Conservation (phyloP, 768 basidiomycete genomes). For the Boletus speciosus region DNA sequence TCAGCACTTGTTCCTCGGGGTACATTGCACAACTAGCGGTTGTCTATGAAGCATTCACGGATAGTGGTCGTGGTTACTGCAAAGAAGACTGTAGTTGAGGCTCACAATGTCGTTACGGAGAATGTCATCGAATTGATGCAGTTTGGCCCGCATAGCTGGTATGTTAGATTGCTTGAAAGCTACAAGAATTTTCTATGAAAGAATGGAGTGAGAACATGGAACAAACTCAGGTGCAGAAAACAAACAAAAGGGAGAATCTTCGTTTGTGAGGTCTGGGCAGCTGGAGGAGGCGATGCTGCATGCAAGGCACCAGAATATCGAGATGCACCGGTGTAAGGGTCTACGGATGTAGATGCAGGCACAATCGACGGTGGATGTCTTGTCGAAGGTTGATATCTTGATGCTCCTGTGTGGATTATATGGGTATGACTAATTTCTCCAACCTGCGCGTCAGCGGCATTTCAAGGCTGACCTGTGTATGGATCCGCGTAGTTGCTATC, state of each 20-base stretch:
- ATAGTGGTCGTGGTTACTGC: background rate
- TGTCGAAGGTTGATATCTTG: slow-evolving; percentile 54
- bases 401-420: slow-evolving; percentile 44
- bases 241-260: slow-evolving; percentile 53
- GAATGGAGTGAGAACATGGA: background rate
- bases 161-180: slow-evolving; percentile 86
- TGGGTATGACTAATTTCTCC: background rate
- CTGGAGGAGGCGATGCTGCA: slow-evolving; percentile 30
- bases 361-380: slow-evolving; percentile 29
- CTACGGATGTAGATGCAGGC: slow-evolving; percentile 43
- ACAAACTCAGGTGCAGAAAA: background rate
- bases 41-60: slow-evolving; percentile 41
- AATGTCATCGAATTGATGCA: slow-evolving; percentile 69
- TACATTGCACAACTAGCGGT: slow-evolving; percentile 69
- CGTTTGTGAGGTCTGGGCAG: slow-evolving; percentile 30
- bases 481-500: slow-evolving; percentile 76
- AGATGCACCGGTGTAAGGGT: slow-evolving; percentile 74
- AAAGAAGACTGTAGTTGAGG: background rate
- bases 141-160: slow-evolving; percentile 72
- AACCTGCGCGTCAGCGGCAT: background rate
- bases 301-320: slow-evolving; percentile 50
- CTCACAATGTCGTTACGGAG: slow-evolving; percentile 69
- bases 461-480: slow-evolving; percentile 64
- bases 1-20: slow-evolving; percentile 52
- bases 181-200: slow-evolving; percentile 53